Evolutionary conservation across 305 asterid species (phyloP).

Genomic region (Coffea humblotiana): DNA sequence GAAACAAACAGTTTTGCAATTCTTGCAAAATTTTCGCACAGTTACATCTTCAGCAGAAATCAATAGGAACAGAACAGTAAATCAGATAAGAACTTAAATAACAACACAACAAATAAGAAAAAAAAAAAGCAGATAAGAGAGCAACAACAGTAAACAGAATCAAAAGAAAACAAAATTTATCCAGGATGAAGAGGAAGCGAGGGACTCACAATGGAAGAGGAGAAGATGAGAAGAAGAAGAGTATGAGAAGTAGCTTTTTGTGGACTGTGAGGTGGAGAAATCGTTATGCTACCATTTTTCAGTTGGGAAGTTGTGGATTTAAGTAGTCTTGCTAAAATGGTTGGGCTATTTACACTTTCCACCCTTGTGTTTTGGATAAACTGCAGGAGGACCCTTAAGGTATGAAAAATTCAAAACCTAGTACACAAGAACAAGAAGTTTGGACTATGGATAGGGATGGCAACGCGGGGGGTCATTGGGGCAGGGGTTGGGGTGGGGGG

Average conservation of each 20-base stretch:
- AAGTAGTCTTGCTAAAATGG: too few relatives aligned
- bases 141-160: too few relatives aligned
- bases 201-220: neutral
- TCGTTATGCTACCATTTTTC: neutral
- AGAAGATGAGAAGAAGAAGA: neutral
- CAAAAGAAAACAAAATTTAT: too few relatives aligned
- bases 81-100: neutral
- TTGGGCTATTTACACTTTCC: neutral
- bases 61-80: neutral
- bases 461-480: too few relatives aligned
- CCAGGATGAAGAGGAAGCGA: neutral
- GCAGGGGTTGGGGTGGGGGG: too few relatives aligned
- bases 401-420: too few relatives aligned
- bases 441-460: too few relatives aligned
- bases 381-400: neutral
- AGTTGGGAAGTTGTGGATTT: neutral
- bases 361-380: neutral
- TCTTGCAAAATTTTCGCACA: neutral
- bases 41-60: neutral
- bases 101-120: neutral
- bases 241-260: neutral
- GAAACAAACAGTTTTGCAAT: too few relatives aligned
- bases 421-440: too few relatives aligned
- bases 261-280: conserved; percentile 12
- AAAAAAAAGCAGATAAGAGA: neutral